Conservation (phyloP, 2,329 filamentous ascomycete species). For the Colletotrichum eremochloae region DNA sequence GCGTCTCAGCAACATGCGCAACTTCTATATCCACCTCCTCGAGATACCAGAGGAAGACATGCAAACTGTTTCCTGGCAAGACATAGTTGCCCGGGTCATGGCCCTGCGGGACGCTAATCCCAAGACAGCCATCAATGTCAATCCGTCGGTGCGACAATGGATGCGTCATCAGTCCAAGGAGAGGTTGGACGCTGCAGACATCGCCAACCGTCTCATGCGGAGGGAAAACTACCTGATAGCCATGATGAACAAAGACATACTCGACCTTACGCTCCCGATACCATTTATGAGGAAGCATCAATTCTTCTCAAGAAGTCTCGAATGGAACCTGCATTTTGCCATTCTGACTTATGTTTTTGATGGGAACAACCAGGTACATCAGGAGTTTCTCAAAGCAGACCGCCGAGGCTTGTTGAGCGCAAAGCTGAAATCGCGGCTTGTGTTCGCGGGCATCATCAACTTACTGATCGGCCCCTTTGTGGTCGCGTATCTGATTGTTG, state of each 20-base stretch:
- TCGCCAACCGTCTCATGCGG: constrained; percentile 96
- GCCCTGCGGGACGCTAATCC: constrained; percentile 86
- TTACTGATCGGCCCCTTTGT: constrained; percentile 89
- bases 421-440: constrained; percentile 81
- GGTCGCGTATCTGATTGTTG: constrained; percentile 85
- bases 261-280: constrained; percentile 87
- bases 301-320: constrained; percentile 88
- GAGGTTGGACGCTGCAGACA: constrained; percentile 94
- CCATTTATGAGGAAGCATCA: constrained; percentile 85
- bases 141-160: constrained; percentile 65
- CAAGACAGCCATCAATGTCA: constrained; percentile 75
- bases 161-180: constrained; percentile 92
- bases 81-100: constrained; percentile 89
- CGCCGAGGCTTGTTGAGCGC: constrained; percentile 84
- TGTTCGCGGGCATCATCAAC: constrained; percentile 87
- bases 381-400: constrained; percentile 86
- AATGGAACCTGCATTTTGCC: constrained; percentile 92
- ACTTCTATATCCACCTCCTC: constrained; percentile 87
- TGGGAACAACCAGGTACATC: constrained; percentile 86
- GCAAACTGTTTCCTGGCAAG: constrained; percentile 95
- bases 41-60: constrained; percentile 87
- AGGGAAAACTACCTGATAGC: constrained; percentile 98
- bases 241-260: constrained; percentile 94
- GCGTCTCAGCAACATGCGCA: constrained; percentile 80
- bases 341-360: constrained; percentile 97